Percentiles rank a stretch among this genome's conserved stretches.
Conservation (phyloP, 805 yeast genomes). For the Candida tammaniensis region DNA sequence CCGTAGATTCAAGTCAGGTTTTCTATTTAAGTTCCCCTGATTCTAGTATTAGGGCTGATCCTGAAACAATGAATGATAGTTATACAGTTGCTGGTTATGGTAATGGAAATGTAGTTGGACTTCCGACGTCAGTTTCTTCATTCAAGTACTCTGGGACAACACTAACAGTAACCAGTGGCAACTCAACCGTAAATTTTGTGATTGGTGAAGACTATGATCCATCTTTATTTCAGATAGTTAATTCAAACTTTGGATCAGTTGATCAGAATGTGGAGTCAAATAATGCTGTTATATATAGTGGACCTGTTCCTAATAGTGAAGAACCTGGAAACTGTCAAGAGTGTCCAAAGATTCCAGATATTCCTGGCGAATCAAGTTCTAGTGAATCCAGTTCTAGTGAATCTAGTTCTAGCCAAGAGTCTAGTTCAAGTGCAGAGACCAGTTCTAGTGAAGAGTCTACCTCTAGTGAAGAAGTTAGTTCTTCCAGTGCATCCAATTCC, state of each 20-base stretch:
- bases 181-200: not conserved
- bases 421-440: not conserved
- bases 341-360: slow-evolving; percentile 14
- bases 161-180: slow-evolving; percentile 3
- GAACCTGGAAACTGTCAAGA: slow-evolving; percentile 14
- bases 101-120: slow-evolving; percentile 19
- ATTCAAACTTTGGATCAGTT: slow-evolving; percentile 9
- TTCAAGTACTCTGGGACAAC: slow-evolving; percentile 6
- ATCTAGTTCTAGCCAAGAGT: not conserved
- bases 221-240: slow-evolving; percentile 6
- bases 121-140: not conserved
- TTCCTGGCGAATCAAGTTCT: slow-evolving; percentile 8
- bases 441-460: not conserved
- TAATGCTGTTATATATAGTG: slow-evolving; percentile 6
- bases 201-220: slow-evolving; percentile 8
- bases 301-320: slow-evolving; percentile 6
- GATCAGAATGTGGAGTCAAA: slow-evolving; percentile 10
- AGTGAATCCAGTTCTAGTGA: slow-evolving; percentile 1
- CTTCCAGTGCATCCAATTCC: not conserved
- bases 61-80: slow-evolving; percentile 11
- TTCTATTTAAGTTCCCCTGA: slow-evolving; percentile 16
- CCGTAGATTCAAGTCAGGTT: slow-evolving; percentile 13
- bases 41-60: slow-evolving; percentile 16
- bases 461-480: not conserved
- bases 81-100: slow-evolving; percentile 18